Evolutionary conservation across 768 basidiomycete species (phyloP), one percentile per base, ranked within the genome.

Genomic region (Amylocystis lapponica): DNA sequence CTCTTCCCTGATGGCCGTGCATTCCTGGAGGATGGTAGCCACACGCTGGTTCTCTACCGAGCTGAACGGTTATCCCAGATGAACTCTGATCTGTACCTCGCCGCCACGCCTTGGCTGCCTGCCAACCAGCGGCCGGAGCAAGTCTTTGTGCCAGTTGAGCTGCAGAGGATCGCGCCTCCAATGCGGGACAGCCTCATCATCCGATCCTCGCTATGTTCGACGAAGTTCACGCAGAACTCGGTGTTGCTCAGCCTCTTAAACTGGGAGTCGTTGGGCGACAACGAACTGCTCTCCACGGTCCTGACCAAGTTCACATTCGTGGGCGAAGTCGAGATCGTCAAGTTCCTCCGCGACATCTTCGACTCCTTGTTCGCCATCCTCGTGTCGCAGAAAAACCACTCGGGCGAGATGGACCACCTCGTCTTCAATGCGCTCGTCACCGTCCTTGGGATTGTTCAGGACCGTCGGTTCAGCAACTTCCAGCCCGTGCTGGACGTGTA

Each of bases 381-480:
- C 37, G 71, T 82, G 2, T 91, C 91, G 14, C 65, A 70, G 12
- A 72, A 71, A 50, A 93, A 94, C 52, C 80, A 80, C 45, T 61
- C 75, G 5, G 81, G 83, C 17, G 84, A 91, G 53, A 76, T 95
- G 65, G 90, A 96, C 53, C 72, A 80, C 45, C 70, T 88, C 29
- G 88, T 94, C 8, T 96, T 97, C 70, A 85, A 88, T 53, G 86
- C 88, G 1, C 76, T 98, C 12, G 86, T 97, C 41, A 89, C 83
- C 4, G 85, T 97, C 11, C 82, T 98, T 10, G 86, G 88, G 4
- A 93, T 97, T 47, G 83, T 93, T 11, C 86, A 91, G 54, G 95
- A 97, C 62, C 78, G 95, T 23, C 79, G 95, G 21, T 97, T 97
- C 73, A 86, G 83, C 63, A 92, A 95, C 62, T 97, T 97, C 71